These are phyloP conservation scores for Clarireedia hainanense DNA, from an alignment of 2,329 filamentous ascomycete genomes.

Conservation along the genomic window DNA sequence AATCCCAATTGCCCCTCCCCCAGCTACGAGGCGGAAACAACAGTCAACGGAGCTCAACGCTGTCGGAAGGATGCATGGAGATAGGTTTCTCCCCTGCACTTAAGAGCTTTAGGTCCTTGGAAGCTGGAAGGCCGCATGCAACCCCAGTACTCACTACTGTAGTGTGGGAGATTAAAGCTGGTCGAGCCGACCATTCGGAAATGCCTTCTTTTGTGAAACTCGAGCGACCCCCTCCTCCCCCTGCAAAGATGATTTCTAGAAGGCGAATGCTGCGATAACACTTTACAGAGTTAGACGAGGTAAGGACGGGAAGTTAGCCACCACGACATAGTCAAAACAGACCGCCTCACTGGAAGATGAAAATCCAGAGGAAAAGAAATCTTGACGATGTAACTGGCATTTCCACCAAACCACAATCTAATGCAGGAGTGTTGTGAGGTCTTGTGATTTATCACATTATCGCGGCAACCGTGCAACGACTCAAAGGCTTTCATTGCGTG, in stretches of 20 bases:
- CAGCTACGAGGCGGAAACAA: background rate
- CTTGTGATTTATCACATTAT: background rate
- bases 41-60: background rate
- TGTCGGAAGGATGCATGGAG: background rate
- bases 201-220: background rate
- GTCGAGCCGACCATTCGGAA: constrained; percentile 3
- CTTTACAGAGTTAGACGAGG: too few species aligned
- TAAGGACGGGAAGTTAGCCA: background rate
- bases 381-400: too few species aligned
- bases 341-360: background rate
- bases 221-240: background rate
- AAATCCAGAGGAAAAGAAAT: background rate
- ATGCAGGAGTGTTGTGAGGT: background rate
- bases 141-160: background rate
- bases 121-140: constrained; percentile 4
- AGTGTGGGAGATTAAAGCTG: background rate
- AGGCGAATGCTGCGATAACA: background rate
- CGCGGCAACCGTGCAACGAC: background rate
- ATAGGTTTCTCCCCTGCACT: background rate
- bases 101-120: background rate
- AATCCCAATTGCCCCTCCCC: background rate
- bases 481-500: background rate
- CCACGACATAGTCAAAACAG: too few species aligned
- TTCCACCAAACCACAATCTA: background rate
- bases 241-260: background rate